phyloP scores from a whole-genome alignment of 306 rosid species.

The Quercus bicolor region DNA sequence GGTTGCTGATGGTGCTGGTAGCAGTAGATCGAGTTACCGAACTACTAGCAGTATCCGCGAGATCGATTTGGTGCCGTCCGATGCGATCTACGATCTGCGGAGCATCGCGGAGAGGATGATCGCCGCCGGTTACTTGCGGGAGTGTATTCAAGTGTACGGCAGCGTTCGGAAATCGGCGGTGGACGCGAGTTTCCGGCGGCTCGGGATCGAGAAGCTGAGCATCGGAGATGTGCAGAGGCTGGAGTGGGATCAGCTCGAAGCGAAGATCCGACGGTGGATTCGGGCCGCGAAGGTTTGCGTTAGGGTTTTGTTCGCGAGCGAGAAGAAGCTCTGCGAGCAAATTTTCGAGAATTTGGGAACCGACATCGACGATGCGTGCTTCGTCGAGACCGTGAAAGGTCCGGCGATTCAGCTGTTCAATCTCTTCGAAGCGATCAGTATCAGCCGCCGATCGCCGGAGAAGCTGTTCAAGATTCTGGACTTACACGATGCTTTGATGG shows the following conservation, averaged over 20 bases:
- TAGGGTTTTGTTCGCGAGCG: constrained; percentile 74
- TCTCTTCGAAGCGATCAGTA: constrained; percentile 88
- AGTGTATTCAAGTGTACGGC: constrained; percentile 92
- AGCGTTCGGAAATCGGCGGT: constrained; percentile 79
- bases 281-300: constrained; percentile 78
- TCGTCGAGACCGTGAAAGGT: constrained; percentile 89
- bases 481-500: constrained; percentile 83
- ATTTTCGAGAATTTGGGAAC: constrained; percentile 78
- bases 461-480: constrained; percentile 89
- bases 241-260: constrained; percentile 81
- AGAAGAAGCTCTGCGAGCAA: constrained; percentile 86
- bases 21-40: constrained; percentile 45
- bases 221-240: constrained; percentile 93
- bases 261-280: constrained; percentile 94
- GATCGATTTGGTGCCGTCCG: constrained; percentile 88
- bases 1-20: constrained; percentile 1
- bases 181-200: constrained; percentile 67
- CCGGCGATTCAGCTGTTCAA: constrained; percentile 93
- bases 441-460: constrained; percentile 89
- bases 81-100: constrained; percentile 65
- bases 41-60: constrained; percentile 81
- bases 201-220: constrained; percentile 79
- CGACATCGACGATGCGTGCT: constrained; percentile 82
- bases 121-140: constrained; percentile 74
- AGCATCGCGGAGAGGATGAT: constrained; percentile 90